Base-by-base conservation (phyloP, 768 basidiomycete genomes). In the Russula vinacea region DNA sequence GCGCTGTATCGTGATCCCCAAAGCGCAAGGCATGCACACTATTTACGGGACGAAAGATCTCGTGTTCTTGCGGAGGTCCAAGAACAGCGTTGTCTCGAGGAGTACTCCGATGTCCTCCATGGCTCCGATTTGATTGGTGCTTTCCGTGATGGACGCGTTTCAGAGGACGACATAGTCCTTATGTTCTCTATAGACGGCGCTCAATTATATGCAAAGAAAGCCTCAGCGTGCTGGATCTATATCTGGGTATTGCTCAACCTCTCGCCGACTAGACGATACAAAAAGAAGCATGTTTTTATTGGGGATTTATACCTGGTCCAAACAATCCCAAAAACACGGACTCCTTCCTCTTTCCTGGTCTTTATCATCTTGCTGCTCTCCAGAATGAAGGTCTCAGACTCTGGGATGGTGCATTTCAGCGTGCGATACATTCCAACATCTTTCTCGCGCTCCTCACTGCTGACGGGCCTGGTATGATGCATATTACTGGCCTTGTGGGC, bases 241-340 rank as follows among this genome's bases (percentile, higher is more conserved):
- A 77, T 80, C 0, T 79, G 76, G 76, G 60, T 81, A 0, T 47
- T 81, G 0, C 16, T 77, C 0, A 74, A 78, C 60, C 59, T 75
- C 1, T 26, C 62, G 0, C 79, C 76, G 0, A 67, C 70, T 14
- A n/a, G 58, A 8, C 67, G 72, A 0, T 76, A 74, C 64, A 39
- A 39, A 6, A 55, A 39, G 14, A 24, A 39, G 2, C 37, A 55
- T 14, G 22, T 55, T 2, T 5, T 76, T 55, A 75, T 74, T 42
- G 72, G 72, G 62, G 70, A 0, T 51, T 75, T 16, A 71, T 75
- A 24, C 73, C 72, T 16, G 75, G 78, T 0, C 78, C 73, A 0
- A 75, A 77, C 9, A 75, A 76, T 9, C 75, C 74, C 0, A 75
- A 75, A 22, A 68, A 67, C 26, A n/a, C 72, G 0, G 72, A 78